These are phyloP conservation scores for Melianthus villosus DNA, from an alignment of 441 rosid genomes.

Conservation along the genomic window DNA sequence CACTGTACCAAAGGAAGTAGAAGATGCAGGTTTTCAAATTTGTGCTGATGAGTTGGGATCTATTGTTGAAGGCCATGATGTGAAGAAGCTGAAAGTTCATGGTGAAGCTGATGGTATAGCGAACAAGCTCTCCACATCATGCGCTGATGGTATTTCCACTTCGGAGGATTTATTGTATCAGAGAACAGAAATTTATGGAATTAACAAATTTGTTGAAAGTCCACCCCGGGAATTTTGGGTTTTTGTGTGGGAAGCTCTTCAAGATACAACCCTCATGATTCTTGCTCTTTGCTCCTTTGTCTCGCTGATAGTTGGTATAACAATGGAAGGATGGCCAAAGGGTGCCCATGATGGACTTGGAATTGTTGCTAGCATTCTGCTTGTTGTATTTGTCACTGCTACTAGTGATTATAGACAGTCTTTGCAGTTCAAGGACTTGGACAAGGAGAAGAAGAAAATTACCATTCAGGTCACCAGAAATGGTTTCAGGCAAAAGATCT, in stretches of 20 bases:
- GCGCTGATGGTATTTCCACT: conserved; percentile 35
- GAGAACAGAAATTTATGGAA: conserved; percentile 50
- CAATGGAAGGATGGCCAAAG: conserved; percentile 67
- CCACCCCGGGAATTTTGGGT: conserved; percentile 63
- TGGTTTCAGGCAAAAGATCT: conserved; percentile 34
- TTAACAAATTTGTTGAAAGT: conserved; percentile 65
- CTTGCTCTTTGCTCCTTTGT: conserved; percentile 44
- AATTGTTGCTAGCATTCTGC: conserved; percentile 53
- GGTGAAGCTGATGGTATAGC: conserved; percentile 54
- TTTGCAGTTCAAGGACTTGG: conserved; percentile 54
- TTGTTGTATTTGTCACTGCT: conserved; percentile 68
- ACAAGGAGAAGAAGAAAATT: conserved; percentile 34
- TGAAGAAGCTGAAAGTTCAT: conserved; percentile 59
- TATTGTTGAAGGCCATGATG: conserved; percentile 69
- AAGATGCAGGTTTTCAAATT: conserved; percentile 62
- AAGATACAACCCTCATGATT: conserved; percentile 64
- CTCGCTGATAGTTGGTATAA: conserved; percentile 50
- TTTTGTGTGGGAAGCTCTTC: conserved; percentile 67
- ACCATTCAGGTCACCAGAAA: conserved; percentile 28
- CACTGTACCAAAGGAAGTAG: conserved; percentile 52
- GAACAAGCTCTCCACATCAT: conserved; percentile 46
- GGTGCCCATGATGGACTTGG: conserved; percentile 77
- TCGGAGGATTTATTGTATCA: conserved; percentile 22
- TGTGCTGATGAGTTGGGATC: conserved; percentile 80
- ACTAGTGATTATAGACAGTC: conserved; percentile 64